These are phyloP conservation scores for Xylaria nigripes DNA, from an alignment of 495 filamentous ascomycete species.

Conservation along the genomic window DNA sequence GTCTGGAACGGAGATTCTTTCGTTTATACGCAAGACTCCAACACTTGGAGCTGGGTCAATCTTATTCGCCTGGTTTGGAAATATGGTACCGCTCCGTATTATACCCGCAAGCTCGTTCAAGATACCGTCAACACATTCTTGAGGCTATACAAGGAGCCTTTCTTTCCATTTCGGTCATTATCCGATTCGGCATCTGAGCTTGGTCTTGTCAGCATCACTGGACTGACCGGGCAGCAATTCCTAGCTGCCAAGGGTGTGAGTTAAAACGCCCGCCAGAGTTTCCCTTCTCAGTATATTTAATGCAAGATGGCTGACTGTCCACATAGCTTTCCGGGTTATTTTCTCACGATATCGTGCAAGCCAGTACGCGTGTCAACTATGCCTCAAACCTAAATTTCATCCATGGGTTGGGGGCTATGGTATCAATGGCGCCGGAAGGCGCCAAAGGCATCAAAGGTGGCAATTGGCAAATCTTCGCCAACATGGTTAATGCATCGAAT, in stretches of 20 bases:
- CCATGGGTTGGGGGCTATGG: conserved; percentile 88
- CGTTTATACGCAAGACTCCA: conserved; percentile 53
- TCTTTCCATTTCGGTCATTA: conserved; percentile 77
- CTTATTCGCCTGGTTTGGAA: conserved; percentile 70
- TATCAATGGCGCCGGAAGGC: conserved; percentile 73
- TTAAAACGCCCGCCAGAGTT: not conserved
- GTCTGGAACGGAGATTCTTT: conserved; percentile 80
- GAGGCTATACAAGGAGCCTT: conserved; percentile 67
- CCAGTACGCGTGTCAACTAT: conserved; percentile 91
- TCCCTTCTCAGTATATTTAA: not conserved
- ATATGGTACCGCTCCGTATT: conserved; percentile 73
- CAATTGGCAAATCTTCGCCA: conserved; percentile 90
- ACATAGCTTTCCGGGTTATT: conserved; percentile 54
- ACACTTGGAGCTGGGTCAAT: conserved; percentile 64
- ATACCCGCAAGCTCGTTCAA: conserved; percentile 66
- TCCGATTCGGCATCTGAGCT: conserved; percentile 55
- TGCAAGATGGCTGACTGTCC: not conserved
- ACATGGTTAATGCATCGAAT: conserved; percentile 60
- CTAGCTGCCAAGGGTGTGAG: conserved; percentile 55
- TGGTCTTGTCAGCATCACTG: conserved; percentile 55
- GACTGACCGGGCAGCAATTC: conserved; percentile 62
- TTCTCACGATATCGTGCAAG: conserved; percentile 79
- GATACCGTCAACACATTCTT: conserved; percentile 64
- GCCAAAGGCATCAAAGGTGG: conserved; percentile 73
- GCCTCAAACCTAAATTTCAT: conserved; percentile 78